Evolutionary conservation across 371 early-diverging fungal species (phyloP).

Genomic region (Mortierella sp.): DNA sequence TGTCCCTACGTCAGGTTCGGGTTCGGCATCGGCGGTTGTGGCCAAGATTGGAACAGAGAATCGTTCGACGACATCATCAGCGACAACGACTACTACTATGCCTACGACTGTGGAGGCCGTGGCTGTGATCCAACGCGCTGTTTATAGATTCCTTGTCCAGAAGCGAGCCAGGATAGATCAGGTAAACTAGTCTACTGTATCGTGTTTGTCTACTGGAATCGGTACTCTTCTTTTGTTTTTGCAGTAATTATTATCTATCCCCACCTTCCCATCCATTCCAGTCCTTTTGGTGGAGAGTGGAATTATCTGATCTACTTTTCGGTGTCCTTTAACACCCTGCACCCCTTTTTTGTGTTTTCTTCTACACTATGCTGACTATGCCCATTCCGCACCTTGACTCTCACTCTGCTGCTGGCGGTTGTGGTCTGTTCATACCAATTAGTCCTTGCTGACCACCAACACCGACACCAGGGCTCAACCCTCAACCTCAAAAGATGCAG

Average conservation of each 20-base stretch:
- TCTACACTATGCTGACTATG: not conserved
- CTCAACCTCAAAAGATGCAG: not conserved
- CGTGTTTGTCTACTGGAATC: not conserved
- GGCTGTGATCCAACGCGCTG: slow-evolving; percentile 39
- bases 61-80: not conserved
- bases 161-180: slow-evolving; percentile 23
- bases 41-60: slow-evolving; percentile 11
- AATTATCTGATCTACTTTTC: not conserved
- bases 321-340: not conserved
- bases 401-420: not conserved
- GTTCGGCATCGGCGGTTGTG: not conserved
- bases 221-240: not conserved
- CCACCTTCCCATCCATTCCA: not conserved
- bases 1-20: not conserved
- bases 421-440: not conserved
- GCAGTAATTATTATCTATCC: not conserved
- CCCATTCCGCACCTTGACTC: not conserved
- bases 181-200: too few species aligned
- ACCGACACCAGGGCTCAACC: not conserved
- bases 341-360: not conserved
- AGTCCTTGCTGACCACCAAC: not conserved
- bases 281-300: not conserved
- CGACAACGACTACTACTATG: not conserved
- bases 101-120: slow-evolving; percentile 9
- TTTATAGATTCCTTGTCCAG: slow-evolving; percentile 39